phyloP scores from a whole-genome alignment of 495 filamentous ascomycete species.

The Tirmania nivea region DNA sequence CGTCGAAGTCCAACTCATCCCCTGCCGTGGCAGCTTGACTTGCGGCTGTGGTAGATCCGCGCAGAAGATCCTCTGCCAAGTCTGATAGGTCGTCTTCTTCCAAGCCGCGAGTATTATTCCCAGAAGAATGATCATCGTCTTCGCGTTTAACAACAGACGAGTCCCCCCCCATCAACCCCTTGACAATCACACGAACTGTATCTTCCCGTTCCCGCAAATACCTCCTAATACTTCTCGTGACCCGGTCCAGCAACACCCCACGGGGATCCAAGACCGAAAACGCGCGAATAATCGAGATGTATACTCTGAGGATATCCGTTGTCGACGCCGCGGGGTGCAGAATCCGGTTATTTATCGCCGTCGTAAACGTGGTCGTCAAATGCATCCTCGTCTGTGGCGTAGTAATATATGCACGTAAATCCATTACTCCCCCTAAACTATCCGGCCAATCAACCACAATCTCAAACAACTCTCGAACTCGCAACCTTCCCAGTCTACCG shows the following conservation, averaged over 20 bases:
- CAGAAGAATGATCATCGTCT: background rate
- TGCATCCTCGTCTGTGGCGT: conserved; percentile 35
- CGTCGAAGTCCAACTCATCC: conserved; percentile 64
- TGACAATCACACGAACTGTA: conserved; percentile 67
- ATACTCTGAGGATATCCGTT: conserved; percentile 65
- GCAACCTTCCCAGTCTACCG: conserved; percentile 52
- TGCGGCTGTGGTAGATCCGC: conserved; percentile 25
- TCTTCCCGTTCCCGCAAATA: conserved; percentile 91
- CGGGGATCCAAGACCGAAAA: conserved; percentile 80
- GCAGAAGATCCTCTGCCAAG: conserved; percentile 53
- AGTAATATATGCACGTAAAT: conserved; percentile 29
- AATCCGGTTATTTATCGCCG: conserved; percentile 44
- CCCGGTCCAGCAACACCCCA: conserved; percentile 70
- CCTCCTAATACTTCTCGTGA: conserved; percentile 58
- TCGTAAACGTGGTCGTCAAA: conserved; percentile 51
- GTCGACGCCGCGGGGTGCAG: conserved; percentile 80
- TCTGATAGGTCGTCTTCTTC: conserved; percentile 41
- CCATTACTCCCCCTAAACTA: conserved; percentile 63
- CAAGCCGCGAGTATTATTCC: conserved; percentile 2
- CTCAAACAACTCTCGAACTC: conserved; percentile 68
- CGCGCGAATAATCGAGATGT: conserved; percentile 77
- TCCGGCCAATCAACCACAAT: conserved; percentile 68
- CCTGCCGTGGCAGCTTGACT: conserved; percentile 21
- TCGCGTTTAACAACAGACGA: conserved; percentile 12
- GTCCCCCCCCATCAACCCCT: conserved; percentile 55